phyloP scores from a whole-genome alignment of 2,329 filamentous ascomycete species.

The Diplodia intermedia region DNA sequence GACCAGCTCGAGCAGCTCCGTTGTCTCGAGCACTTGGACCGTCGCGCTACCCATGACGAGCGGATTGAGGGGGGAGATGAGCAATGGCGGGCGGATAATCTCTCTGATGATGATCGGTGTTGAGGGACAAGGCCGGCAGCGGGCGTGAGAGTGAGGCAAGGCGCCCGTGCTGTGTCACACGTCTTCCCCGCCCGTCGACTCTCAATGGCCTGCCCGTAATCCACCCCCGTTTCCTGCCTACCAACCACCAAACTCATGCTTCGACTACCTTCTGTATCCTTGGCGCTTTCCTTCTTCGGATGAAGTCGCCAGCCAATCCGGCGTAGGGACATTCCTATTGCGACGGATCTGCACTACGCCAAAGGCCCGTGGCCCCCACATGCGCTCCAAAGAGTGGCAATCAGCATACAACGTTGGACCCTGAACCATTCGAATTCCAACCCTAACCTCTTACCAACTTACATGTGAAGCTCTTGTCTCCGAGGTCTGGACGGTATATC shows the following conservation, averaged over 20 bases:
- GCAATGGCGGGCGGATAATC: neutral
- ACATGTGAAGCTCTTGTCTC: too few relatives aligned
- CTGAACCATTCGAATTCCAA: too few relatives aligned
- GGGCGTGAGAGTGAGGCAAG: neutral
- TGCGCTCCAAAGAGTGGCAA: too few relatives aligned
- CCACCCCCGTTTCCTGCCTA: neutral
- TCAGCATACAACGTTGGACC: too few relatives aligned
- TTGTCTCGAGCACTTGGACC: neutral
- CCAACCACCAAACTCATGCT: neutral
- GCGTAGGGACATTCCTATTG: too few relatives aligned
- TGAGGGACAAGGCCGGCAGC: neutral
- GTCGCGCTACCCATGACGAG: neutral
- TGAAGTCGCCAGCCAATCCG: too few relatives aligned
- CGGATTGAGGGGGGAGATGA: neutral
- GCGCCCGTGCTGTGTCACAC: neutral
- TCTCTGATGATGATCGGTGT: neutral
- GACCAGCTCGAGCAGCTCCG: conserved; percentile 22
- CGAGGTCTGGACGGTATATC: too few relatives aligned
- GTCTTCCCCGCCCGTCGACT: neutral
- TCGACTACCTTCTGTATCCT: neutral
- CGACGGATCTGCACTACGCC: too few relatives aligned
- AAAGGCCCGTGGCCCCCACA: too few relatives aligned
- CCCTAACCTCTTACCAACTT: too few relatives aligned
- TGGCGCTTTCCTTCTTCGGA: too few relatives aligned
- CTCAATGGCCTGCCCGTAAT: too few relatives aligned